These are phyloP conservation scores for Xylona heveae DNA, from an alignment of 495 filamentous ascomycete species.

Conservation along the genomic window DNA sequence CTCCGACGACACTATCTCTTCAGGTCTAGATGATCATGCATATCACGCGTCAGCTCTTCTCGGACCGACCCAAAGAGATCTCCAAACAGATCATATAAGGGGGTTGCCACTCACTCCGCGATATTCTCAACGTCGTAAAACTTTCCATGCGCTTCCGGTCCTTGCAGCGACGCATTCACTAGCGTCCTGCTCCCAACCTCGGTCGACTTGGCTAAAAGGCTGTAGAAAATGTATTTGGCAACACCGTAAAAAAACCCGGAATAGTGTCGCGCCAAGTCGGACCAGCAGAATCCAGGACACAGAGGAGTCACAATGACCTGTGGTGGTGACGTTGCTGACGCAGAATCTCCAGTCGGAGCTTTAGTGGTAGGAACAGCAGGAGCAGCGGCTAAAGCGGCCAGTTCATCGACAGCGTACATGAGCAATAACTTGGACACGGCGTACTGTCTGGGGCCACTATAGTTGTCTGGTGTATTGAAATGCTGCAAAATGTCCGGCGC, in stretches of 20 bases:
- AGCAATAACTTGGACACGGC: not conserved
- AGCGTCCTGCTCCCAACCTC: not conserved
- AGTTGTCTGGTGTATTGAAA: not conserved
- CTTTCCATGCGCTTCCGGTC: not conserved
- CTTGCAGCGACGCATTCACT: not conserved
- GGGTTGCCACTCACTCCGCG: not conserved
- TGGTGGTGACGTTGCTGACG: no score
- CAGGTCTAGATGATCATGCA: not conserved
- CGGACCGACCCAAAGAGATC: no score
- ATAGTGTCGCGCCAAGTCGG: not conserved
- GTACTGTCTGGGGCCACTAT: not conserved
- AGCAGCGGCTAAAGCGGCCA: no score
- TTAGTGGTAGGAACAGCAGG: no score
- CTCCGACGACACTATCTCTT: not conserved
- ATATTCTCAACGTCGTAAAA: not conserved
- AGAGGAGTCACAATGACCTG: not conserved
- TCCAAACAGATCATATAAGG: no score
- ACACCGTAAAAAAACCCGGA: not conserved
- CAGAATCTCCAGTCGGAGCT: no score
- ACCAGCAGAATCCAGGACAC: constrained; percentile 1
- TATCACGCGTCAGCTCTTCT: not conserved
- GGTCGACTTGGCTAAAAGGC: not conserved
- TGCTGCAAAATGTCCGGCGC: not conserved
- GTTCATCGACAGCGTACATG: not conserved
- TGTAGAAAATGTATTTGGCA: not conserved